Evolutionary conservation across 2,329 filamentous ascomycete genomes (phyloP), one percentile per base, ranked within the genome.

Genomic region (Botrytis squamosa): DNA sequence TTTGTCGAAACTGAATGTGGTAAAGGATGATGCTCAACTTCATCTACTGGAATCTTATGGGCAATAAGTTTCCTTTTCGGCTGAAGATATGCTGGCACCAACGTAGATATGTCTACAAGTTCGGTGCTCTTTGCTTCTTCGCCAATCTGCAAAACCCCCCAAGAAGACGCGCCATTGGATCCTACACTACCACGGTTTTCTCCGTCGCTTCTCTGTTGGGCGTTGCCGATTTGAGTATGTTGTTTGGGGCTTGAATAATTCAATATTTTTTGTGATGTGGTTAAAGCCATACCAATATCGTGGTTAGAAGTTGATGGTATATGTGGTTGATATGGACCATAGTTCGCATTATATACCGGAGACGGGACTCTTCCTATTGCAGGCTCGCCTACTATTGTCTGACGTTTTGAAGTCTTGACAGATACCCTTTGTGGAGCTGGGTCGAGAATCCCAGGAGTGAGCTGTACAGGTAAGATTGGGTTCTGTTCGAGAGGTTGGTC

Each of bases 21-120:
- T 16, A 40, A 40, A 29, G 33, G 46, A 10, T 55, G 65, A 3
- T 67, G 14, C 16, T 67, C 46, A 55, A 67, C 10, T 40, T 14
- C 46, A 16, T 40, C 22, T 40, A 5, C 14, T 25, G 36, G 14
- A 29, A 25, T 38, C 22, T 40, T 29, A 3, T 38, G 22, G 22
- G 33, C 2, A 18, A 22, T 36, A 16, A 46, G 5, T 25, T 22
- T 40, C 9, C 22, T 67, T 55, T 55, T 40, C 22, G 46, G 16
- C 4, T 12, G 22, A 55, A 14, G 5, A 67, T 67, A 40, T 40
- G 38, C 14, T n/a, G 46, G 25, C 25, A 40, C 33, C 25, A 67
- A 55, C 5, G 46, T 55, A 25, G 65, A 29, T n/a, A 67, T 67
- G 46, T 67, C 65, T 40, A 67, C 46, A 55, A 55, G 33, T n/a